phyloP scores from a whole-genome alignment of 495 filamentous ascomycete species.

The Sporormia fimetaria region DNA sequence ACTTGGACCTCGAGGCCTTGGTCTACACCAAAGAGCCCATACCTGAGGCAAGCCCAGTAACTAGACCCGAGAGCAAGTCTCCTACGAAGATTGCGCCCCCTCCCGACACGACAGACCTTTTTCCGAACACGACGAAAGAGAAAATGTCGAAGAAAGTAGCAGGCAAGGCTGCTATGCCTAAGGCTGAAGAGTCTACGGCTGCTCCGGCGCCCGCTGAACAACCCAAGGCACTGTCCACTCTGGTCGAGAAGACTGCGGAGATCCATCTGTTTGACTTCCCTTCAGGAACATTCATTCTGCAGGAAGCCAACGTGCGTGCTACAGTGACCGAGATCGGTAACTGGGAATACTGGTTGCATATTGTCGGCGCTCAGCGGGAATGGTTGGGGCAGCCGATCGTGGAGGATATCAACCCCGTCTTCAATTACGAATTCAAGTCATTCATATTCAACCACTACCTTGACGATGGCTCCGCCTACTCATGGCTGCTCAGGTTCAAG shows the following conservation, averaged over 20 bases:
- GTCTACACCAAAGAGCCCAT: constrained; percentile 72
- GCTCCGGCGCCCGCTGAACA: constrained; percentile 50
- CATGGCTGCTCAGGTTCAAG: constrained; percentile 89
- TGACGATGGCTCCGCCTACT: constrained; percentile 79
- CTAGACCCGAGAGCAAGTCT: constrained; percentile 44
- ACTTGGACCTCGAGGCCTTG: constrained; percentile 69
- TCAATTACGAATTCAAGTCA: constrained; percentile 95
- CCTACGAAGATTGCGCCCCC: constrained; percentile 29
- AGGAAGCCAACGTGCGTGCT: constrained; percentile 63
- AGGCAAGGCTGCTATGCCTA: constrained; percentile 13
- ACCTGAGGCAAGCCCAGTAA: constrained; percentile 66
- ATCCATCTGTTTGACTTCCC: constrained; percentile 88
- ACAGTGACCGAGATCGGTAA: constrained; percentile 75
- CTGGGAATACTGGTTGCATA: constrained; percentile 95
- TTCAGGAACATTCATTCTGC: constrained; percentile 69
- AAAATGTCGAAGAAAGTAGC: constrained; percentile 18
- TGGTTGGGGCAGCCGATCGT: constrained; percentile 83
- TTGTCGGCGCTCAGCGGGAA: constrained; percentile 61
- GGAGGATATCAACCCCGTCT: constrained; percentile 91
- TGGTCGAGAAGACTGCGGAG: constrained; percentile 69
- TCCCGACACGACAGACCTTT: constrained; percentile 13
- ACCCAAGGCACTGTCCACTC: constrained; percentile 58
- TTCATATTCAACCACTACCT: constrained; percentile 98
- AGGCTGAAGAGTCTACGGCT: constrained; percentile 33
- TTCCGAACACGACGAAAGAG: constrained; percentile 26